Base-by-base conservation (phyloP, 208 protist species). In the Acanthamoeba triangularis region DNA sequence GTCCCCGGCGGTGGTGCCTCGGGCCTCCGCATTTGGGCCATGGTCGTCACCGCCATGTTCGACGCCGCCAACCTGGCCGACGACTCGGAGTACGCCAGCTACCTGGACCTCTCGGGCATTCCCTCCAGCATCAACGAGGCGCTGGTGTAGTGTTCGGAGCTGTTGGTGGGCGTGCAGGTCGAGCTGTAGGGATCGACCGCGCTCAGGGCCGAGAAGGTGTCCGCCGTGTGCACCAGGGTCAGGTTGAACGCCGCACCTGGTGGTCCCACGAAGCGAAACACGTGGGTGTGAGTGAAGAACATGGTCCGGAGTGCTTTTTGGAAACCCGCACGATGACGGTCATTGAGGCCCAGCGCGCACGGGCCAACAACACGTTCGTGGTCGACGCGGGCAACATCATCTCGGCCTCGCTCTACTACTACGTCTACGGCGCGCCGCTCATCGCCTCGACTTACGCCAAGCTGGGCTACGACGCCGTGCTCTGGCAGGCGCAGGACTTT, bases 341-440 rank as follows among this genome's bases (percentile, higher is more conserved):
- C 25, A 78, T 93, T 37, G 37, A 93, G 28, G 8, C 0, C 2
- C 44, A 80, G 11, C 88, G 63, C 56, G 25, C 10, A 7, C 80
- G 80, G 0, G 56, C 88, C 23, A 30, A 5, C 30, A 30, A 78
- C 35, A 59, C 49, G 18, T 25, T 93, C 30, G 14, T 93, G 11
- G 44, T 93, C 63, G 88, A 93, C 25, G 88, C 88, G 47, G 88
- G 88, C 54, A 91, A 72, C 63, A 28, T 35, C 18, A 16, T 91
- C 23, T 1, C 63, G 0, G 72, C 33, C 7, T 91, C 85, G n/a
- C 85, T 91, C 7, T 63, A 41, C 54, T 91, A 91, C 63, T 91
- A 74, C 47, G 85, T 91, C 20, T 44, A 20, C 20, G 85, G 85
- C 3, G 33, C 85, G 3, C 8, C 33, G 47, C 30, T 91, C 85